phyloP scores from a whole-genome alignment of 140 eudicot species.

The Oenanthe javanica region DNA sequence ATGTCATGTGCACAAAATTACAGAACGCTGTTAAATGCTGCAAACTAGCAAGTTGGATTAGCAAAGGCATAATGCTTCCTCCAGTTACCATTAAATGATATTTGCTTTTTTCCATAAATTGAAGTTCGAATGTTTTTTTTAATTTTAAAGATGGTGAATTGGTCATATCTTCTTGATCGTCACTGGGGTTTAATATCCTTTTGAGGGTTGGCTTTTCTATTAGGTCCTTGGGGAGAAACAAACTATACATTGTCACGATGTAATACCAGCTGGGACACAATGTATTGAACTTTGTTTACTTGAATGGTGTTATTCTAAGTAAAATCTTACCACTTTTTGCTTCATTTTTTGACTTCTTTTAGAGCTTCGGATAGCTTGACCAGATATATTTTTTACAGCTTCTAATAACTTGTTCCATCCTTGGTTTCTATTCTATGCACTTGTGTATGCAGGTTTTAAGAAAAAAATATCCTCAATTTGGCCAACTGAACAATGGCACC shows the following conservation, averaged over 20 bases:
- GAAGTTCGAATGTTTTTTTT: neutral
- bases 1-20: neutral
- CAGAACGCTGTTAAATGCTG: neutral
- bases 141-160: neutral
- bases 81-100: neutral
- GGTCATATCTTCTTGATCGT: neutral
- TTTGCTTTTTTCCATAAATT: no score
- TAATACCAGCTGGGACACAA: neutral
- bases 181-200: neutral
- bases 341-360: neutral
- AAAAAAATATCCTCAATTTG: conserved; percentile 94
- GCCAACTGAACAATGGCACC: conserved; percentile 85
- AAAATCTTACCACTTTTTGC: neutral
- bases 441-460: conserved; percentile 57
- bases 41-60: neutral
- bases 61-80: neutral
- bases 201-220: neutral
- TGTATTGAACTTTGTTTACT: neutral
- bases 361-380: neutral
- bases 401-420: neutral
- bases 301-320: neutral
- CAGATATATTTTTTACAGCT: neutral
- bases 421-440: neutral
- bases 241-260: neutral
- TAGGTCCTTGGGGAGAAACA: neutral